Evolutionary conservation across 2,329 filamentous ascomycete species (phyloP).

Genomic region (Trichoderma koningiopsis): DNA sequence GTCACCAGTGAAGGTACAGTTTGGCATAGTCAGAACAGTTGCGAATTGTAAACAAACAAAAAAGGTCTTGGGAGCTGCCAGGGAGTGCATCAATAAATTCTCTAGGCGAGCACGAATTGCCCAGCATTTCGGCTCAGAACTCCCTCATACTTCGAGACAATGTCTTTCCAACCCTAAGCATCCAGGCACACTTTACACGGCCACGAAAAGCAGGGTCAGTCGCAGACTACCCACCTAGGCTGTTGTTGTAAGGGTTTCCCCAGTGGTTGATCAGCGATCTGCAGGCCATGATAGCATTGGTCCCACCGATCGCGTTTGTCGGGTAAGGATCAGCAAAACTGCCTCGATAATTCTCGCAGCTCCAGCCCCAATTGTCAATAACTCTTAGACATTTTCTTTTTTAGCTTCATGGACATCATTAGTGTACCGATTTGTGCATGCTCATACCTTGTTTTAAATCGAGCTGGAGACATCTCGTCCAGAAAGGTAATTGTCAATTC

Average conservation of each 20-base stretch:
- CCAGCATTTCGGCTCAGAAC: not conserved
- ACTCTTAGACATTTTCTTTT: not conserved
- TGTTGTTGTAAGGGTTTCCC: not conserved
- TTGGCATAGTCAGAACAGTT: not conserved
- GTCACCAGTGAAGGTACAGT: not conserved
- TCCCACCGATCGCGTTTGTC: not conserved
- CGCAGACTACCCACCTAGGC: not conserved
- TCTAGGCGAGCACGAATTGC: not conserved
- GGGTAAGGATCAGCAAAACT: not conserved
- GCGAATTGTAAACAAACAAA: too few relatives aligned
- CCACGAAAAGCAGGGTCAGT: not conserved
- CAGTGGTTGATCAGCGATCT: constrained; percentile 7
- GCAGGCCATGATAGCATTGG: constrained; percentile 9
- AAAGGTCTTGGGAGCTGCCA: not conserved
- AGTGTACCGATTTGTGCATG: not conserved
- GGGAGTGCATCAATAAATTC: not conserved
- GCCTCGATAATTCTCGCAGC: not conserved
- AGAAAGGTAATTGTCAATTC: not conserved
- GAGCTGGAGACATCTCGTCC: not conserved
- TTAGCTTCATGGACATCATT: not conserved
- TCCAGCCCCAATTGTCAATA: not conserved
- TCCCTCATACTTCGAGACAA: not conserved
- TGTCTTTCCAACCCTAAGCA: not conserved
- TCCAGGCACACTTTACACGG: not conserved
- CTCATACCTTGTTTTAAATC: not conserved